Percentiles rank a stretch among this genome's conserved stretches.
Conservation (phyloP, 176 grass and related monocot species). For the Thalia dealbata region DNA sequence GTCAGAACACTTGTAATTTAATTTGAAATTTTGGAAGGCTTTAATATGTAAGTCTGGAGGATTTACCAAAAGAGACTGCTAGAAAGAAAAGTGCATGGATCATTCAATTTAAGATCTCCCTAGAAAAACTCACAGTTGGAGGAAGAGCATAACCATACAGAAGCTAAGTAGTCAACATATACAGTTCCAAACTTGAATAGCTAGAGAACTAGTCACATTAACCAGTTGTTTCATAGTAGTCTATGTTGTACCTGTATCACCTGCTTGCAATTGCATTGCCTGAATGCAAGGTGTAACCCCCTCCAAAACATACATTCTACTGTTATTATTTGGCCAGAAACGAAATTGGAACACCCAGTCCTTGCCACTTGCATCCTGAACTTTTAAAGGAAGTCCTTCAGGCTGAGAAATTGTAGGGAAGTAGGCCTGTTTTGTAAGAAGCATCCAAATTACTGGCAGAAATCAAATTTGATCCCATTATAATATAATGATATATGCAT, state of each 20-base stretch:
- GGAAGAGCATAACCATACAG: not conserved
- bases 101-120: not conserved
- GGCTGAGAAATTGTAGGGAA: slow-evolving; percentile 86
- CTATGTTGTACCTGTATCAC: slow-evolving; percentile 61
- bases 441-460: slow-evolving; percentile 8
- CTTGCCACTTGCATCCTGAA: slow-evolving; percentile 91
- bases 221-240: not conserved
- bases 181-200: not conserved
- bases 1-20: not conserved
- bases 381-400: slow-evolving; percentile 91
- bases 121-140: not conserved
- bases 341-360: slow-evolving; percentile 98
- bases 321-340: slow-evolving; percentile 99
- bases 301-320: slow-evolving; percentile 99
- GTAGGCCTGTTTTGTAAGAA: slow-evolving; percentile 49
- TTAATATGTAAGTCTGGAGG: not conserved
- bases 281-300: slow-evolving; percentile 98
- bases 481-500: not conserved
- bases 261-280: slow-evolving; percentile 94
- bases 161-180: not conserved
- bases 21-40: not conserved
- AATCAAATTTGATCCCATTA: not conserved
- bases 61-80: not conserved
- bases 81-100: not conserved
- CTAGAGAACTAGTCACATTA: not conserved